A percentile compares a stretch with the other conserved stretches of the same genome.
Conservation (phyloP, 768 basidiomycete genomes). For the Coprinopsis marcescibilis region DNA sequence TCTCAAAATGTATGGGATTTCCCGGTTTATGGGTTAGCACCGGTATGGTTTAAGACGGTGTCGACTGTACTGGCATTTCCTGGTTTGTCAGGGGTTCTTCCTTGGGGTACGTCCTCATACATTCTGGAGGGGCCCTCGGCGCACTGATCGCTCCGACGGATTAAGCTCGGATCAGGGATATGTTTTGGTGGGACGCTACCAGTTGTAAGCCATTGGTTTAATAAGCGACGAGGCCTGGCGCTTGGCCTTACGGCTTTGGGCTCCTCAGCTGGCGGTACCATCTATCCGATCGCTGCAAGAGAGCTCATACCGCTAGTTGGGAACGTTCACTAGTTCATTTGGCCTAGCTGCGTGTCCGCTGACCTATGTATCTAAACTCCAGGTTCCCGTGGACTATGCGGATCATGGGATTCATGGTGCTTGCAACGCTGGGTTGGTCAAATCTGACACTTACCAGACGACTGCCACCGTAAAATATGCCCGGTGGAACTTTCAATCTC, state of each 20-base stretch:
- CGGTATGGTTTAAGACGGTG: too few species aligned
- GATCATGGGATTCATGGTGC: constrained; percentile 53
- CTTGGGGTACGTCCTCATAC: constrained; percentile 36
- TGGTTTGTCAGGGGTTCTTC: constrained; percentile 59
- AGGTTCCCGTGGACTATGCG: constrained; percentile 72
- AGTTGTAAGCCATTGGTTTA: constrained; percentile 61
- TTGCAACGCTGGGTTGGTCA: constrained; percentile 41
- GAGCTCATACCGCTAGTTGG: constrained; percentile 48
- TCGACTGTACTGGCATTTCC: constrained; percentile 72
- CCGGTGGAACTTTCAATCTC: constrained; percentile 51
- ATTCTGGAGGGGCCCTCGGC: background rate
- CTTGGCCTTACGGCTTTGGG: constrained; percentile 51
- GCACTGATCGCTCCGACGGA: background rate
- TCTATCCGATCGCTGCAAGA: constrained; percentile 55
- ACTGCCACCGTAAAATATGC: constrained; percentile 43
- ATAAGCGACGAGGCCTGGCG: constrained; percentile 45
- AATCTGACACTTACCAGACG: constrained; percentile 43
- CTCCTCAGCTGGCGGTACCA: constrained; percentile 54
- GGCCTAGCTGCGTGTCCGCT: background rate
- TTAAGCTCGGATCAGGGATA: constrained; percentile 18
- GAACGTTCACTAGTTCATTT: constrained; percentile 25
- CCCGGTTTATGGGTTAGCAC: too few species aligned
- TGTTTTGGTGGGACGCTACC: constrained; percentile 46
- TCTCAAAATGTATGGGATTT: too few species aligned
- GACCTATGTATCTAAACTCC: background rate